A percentile compares a stretch with the other conserved stretches of the same genome.
These are phyloP conservation scores for Oryza meyeriana DNA, from an alignment of 176 grass and related monocot species.

Conservation along the genomic window DNA sequence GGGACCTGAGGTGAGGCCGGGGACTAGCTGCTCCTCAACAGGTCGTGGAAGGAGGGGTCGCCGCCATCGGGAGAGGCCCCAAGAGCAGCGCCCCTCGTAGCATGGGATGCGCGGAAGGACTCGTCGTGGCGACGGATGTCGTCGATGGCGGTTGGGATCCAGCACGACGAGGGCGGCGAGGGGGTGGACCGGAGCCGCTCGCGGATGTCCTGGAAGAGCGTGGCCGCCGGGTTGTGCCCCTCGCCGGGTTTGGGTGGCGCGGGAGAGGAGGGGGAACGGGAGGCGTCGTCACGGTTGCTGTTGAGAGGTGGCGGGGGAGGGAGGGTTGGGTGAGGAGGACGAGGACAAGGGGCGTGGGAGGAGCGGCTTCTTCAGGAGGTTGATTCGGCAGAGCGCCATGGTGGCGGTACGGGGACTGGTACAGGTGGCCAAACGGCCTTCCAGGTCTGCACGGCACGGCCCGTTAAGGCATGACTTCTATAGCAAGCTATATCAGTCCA, in stretches of 20 bases:
- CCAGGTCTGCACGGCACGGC: too few species aligned
- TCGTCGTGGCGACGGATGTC: slow-evolving; percentile 40
- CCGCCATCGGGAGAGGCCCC: background rate
- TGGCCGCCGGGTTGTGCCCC: background rate
- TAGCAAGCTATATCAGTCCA: too few species aligned
- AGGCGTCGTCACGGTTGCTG: slow-evolving; percentile 3
- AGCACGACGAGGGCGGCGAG: background rate
- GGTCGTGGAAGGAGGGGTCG: slow-evolving; percentile 35
- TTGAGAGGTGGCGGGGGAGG: slow-evolving; percentile 14
- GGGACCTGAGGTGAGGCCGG: background rate
- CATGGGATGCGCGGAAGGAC: slow-evolving; percentile 1
- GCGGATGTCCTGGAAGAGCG: slow-evolving; percentile 50
- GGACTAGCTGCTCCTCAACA: slow-evolving; percentile 26
- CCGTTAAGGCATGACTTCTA: too few species aligned
- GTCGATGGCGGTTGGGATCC: slow-evolving; percentile 20
- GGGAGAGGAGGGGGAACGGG: background rate
- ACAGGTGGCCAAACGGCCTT: too few species aligned
- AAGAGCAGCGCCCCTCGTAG: background rate
- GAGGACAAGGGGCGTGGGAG: slow-evolving; percentile 25
- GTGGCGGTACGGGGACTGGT: slow-evolving; percentile 40
- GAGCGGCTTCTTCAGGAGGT: background rate
- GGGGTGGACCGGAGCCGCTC: slow-evolving; percentile 38
- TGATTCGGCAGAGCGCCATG: slow-evolving; percentile 53
- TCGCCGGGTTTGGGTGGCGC: background rate
- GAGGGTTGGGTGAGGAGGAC: slow-evolving; percentile 18